Evolutionary conservation across 305 asterid genomes (phyloP).

Genomic region (Nicotiana rustica): DNA sequence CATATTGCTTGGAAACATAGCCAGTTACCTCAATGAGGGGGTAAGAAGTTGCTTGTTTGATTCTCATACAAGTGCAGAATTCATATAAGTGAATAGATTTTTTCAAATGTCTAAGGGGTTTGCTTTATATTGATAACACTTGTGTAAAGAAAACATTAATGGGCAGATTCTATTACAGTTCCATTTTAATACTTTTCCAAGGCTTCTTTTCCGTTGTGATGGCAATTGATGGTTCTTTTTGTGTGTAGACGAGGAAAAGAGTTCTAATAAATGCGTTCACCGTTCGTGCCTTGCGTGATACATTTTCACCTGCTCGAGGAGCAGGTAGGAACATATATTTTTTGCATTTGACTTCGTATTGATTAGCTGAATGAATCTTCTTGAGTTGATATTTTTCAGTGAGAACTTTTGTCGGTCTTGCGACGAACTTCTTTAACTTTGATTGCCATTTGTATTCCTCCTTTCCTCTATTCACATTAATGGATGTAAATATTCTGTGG

Average conservation of each 20-base stretch:
- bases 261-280: constrained; percentile 97
- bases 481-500: constrained; percentile 40
- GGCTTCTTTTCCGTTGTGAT: constrained; percentile 31
- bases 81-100: neutral
- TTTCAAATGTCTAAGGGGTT: neutral
- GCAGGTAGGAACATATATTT: constrained; percentile 67
- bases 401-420: constrained; percentile 13
- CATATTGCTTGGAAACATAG: constrained; percentile 97
- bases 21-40: constrained; percentile 96
- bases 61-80: neutral
- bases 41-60: constrained; percentile 51
- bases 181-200: neutral
- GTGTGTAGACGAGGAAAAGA: constrained; percentile 90
- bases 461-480: constrained; percentile 8
- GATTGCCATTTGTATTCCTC: neutral
- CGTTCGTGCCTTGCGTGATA: constrained; percentile 96
- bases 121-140: too few species aligned
- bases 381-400: constrained; percentile 31
- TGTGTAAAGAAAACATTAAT: neutral
- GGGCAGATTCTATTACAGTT: neutral
- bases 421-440: constrained; percentile 18
- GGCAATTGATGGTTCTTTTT: constrained; percentile 38
- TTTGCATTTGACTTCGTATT: constrained; percentile 31
- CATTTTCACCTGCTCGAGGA: constrained; percentile 98
- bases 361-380: neutral